Percentiles rank a stretch among this genome's conserved stretches.
Conservation (phyloP, 257 asterid species). For the Anisodus acutangulus region DNA sequence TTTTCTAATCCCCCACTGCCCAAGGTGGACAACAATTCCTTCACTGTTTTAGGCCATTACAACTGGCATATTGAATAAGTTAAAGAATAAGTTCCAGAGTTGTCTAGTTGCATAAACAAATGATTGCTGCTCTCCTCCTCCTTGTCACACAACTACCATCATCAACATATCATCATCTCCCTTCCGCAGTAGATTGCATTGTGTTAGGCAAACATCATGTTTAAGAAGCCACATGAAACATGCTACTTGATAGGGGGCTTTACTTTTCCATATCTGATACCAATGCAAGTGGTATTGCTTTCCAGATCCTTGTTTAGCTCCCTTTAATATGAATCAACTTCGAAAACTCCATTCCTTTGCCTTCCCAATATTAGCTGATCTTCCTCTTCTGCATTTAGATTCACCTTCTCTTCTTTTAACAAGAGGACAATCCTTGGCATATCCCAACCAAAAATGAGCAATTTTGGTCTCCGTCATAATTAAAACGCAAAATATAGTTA, state of each 20-base stretch:
- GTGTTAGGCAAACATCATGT: background rate
- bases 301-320: background rate
- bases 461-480: background rate
- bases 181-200: background rate
- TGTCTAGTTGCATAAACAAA: background rate
- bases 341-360: background rate
- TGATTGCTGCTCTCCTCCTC: background rate
- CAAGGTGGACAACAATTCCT: background rate
- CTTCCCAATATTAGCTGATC: background rate
- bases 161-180: background rate
- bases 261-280: background rate
- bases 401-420: constrained; percentile 10
- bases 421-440: background rate
- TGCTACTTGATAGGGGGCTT: background rate
- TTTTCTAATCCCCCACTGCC: background rate
- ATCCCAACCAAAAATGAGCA: background rate
- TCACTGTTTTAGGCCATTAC: background rate
- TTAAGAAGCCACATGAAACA: background rate
- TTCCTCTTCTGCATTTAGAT: background rate
- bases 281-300: background rate
- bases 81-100: background rate
- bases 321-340: background rate
- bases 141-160: background rate
- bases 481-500: background rate
- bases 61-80: background rate